Base-by-base conservation (phyloP, 225 moss, liverwort and hornwort species). In the Asterella californica region DNA sequence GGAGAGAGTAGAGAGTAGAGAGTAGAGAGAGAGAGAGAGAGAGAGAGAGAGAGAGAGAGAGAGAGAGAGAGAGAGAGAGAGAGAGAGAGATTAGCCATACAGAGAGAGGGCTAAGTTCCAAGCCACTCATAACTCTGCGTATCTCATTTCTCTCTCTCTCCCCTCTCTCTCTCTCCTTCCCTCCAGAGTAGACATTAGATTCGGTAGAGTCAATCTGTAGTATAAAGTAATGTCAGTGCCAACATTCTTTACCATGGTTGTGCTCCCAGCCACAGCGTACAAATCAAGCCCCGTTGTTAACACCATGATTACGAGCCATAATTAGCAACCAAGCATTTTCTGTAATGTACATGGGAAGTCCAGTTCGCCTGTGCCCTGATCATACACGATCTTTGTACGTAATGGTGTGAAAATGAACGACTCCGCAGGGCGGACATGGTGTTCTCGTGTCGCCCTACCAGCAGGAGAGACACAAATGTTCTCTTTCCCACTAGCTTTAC, bases 61-160 rank as follows among this genome's bases (percentile, higher is more conserved):
- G 79, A 75, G 79, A 83, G 46, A 75, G 48, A 83, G 68, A 69
- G 75, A 76, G 59, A 49, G 79, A 74, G 79, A 83, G 46, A 79
- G 42, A 42, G 42, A 42, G 42, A 42, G 60, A 79, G 60, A 75
- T 72, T 33, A 67, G n/a, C 14, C 67, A 12, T 67, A 33, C 36
- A 67, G 0, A 79, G 74, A 67, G 30, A 49, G 75, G 55, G 6
- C 10, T 22, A 22, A 60, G 21, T 33, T 15, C 55, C 15, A 61
- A 38, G 36, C 68, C 21, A 22, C 36, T 29, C 69, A 42, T 0
- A 17, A 37, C 22, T 59, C 73, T 50, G 62, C 46, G 17, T 37
- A 69, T 66, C 61, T 83, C 76, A 21, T 42, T 36, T 70, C 69
- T 76, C 50, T 60, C 50, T 71, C 38, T 61, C 52, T 83, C 83